A percentile compares a stretch with the other conserved stretches of the same genome.
Evolutionary conservation across 164 flowering plant genomes (phyloP).

Genomic region (Platanus orientalis): DNA sequence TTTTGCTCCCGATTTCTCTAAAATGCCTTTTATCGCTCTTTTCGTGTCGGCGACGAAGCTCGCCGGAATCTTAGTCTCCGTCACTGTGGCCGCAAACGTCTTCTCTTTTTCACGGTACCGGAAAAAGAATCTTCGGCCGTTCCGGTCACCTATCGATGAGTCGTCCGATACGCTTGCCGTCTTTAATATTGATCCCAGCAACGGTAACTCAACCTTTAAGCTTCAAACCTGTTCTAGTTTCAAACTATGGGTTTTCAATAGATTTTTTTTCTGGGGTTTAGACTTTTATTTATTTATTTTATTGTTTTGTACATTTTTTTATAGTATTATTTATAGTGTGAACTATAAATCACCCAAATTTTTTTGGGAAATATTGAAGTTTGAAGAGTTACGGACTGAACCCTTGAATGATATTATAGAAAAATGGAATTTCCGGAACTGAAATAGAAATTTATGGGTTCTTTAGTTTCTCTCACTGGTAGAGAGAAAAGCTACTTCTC

Average conservation of each 20-base stretch:
- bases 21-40: slow-evolving; percentile 47
- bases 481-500: too few relatives aligned
- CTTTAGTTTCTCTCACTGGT: not conserved
- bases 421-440: not conserved
- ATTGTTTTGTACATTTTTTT: too few relatives aligned
- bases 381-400: too few relatives aligned
- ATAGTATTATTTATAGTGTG: too few relatives aligned
- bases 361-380: too few relatives aligned
- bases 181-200: slow-evolving; percentile 45
- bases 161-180: slow-evolving; percentile 65
- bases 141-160: slow-evolving; percentile 78
- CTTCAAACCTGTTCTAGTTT: not conserved
- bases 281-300: too few relatives aligned
- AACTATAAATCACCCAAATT: too few relatives aligned
- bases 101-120: slow-evolving; percentile 71
- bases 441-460: not conserved
- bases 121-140: slow-evolving; percentile 46
- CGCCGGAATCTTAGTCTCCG: slow-evolving; percentile 66
- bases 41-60: slow-evolving; percentile 74
- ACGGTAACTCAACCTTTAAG: slow-evolving; percentile 10
- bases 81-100: slow-evolving; percentile 79
- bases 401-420: too few relatives aligned
- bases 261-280: too few relatives aligned
- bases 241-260: too few relatives aligned
- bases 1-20: not conserved